phyloP scores from a whole-genome alignment of 495 filamentous ascomycete genomes.

The Parmelia sp. region DNA sequence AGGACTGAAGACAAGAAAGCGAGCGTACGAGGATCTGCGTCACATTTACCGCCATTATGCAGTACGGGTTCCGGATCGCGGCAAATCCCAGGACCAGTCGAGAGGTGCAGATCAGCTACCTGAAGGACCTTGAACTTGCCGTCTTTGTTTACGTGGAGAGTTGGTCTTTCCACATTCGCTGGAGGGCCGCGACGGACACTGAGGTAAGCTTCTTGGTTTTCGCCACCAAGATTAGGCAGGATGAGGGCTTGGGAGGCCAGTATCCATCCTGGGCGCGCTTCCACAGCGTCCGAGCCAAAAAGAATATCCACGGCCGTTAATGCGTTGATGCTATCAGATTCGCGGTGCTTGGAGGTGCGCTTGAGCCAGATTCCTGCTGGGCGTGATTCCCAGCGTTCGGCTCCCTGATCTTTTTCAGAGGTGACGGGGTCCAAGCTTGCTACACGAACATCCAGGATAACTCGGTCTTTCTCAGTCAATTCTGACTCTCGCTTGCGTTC shows the following conservation, averaged over 20 bases:
- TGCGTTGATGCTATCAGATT: conserved; percentile 67
- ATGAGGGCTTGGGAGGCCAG: conserved; percentile 63
- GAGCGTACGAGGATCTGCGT: conserved; percentile 85
- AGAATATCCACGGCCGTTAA: conserved; percentile 85
- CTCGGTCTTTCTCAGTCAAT: conserved; percentile 62
- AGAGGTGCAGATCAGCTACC: conserved; percentile 82
- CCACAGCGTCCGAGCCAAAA: conserved; percentile 89
- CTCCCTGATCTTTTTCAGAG: conserved; percentile 47
- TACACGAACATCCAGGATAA: conserved; percentile 79
- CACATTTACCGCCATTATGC: conserved; percentile 67
- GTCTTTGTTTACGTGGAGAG: conserved; percentile 72
- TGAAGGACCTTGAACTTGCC: conserved; percentile 98
- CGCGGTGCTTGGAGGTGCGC: conserved; percentile 65
- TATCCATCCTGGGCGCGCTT: conserved; percentile 77
- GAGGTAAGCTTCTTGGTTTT: conserved; percentile 60
- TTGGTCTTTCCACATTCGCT: conserved; percentile 52
- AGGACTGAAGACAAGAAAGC: conserved; percentile 78
- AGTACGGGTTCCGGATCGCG: conserved; percentile 73
- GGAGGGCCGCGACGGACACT: conserved; percentile 68
- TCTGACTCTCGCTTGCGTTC: conserved; percentile 86
- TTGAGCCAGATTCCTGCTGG: conserved; percentile 82
- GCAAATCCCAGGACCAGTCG: conserved; percentile 78
- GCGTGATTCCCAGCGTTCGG: conserved; percentile 75
- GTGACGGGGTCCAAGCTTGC: conserved; percentile 65
- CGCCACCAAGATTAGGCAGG: conserved; percentile 51